A percentile compares a stretch with the other conserved stretches of the same genome.
phyloP scores from a whole-genome alignment of 768 basidiomycete species.

The Trametes villosa region DNA sequence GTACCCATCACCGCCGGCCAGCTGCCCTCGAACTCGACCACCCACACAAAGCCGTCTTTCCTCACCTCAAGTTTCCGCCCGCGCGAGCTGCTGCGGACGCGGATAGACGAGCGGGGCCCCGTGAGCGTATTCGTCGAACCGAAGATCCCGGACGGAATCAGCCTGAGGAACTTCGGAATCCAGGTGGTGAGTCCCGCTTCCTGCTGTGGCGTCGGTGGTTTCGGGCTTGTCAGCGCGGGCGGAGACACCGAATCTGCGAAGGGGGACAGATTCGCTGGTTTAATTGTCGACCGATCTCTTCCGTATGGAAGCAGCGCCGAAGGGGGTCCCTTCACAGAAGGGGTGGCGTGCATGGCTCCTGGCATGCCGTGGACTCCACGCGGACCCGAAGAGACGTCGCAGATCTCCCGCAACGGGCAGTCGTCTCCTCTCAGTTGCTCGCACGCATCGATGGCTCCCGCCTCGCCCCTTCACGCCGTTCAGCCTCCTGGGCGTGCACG shows the following conservation, averaged over 20 bases:
- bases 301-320: not conserved
- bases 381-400: constrained; percentile 10
- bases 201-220: constrained; percentile 11
- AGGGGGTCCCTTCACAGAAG: constrained; percentile 15
- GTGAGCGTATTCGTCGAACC: constrained; percentile 59
- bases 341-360: constrained; percentile 11
- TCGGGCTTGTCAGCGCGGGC: not conserved
- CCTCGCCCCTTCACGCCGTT: not conserved
- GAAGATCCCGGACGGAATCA: constrained; percentile 80
- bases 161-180: constrained; percentile 85
- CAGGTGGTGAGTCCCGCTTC: constrained; percentile 68
- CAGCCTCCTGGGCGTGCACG: not conserved
- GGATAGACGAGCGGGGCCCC: constrained; percentile 23
- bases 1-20: constrained; percentile 21
- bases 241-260: not conserved
- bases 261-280: not conserved
- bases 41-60: constrained; percentile 34
- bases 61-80: constrained; percentile 56
- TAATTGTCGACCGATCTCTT: not conserved
- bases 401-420: constrained; percentile 10
- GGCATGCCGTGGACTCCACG: constrained; percentile 9
- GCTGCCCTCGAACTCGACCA: constrained; percentile 17
- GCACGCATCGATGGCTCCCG: constrained; percentile 8
- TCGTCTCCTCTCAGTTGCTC: constrained; percentile 1
- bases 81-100: constrained; percentile 40